Evolutionary conservation across 2,329 filamentous ascomycete genomes (phyloP).

Genomic region (Xylaria arbuscula): DNA sequence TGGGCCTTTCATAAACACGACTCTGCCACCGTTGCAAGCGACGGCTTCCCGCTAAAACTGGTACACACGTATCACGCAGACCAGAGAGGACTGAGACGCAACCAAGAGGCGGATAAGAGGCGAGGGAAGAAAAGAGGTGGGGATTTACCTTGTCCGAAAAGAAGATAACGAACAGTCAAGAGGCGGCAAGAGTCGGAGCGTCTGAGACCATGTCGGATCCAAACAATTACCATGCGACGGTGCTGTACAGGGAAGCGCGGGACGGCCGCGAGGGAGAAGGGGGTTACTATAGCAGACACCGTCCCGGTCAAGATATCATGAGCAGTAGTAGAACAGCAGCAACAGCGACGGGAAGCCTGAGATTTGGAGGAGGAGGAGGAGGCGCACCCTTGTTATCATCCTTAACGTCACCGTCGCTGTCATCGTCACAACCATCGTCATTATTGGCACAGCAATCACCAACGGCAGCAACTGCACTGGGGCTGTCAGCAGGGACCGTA

Average conservation of each 20-base stretch:
- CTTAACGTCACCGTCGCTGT: background rate
- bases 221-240: constrained; percentile 47
- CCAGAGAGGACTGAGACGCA: background rate
- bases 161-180: constrained; percentile 15
- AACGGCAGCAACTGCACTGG: background rate
- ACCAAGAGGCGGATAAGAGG: background rate
- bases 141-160: constrained; percentile 7
- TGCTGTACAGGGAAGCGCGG: constrained; percentile 40
- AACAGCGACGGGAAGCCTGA: background rate
- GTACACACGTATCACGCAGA: background rate
- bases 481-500: constrained; percentile 22
- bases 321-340: constrained; percentile 23
- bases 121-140: constrained; percentile 17
- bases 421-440: constrained; percentile 10
- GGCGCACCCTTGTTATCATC: background rate
- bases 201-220: constrained; percentile 25
- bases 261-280: constrained; percentile 26
- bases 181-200: constrained; percentile 19
- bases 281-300: constrained; percentile 20
- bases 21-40: background rate
- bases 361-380: background rate
- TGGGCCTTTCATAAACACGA: constrained; percentile 13
- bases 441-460: background rate
- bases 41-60: background rate
- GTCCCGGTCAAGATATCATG: constrained; percentile 14